A percentile compares a stretch with the other conserved stretches of the same genome.
These are phyloP conservation scores for Cryphonectria parasitica DNA, from an alignment of 2,329 filamentous ascomycete genomes.

Conservation along the genomic window DNA sequence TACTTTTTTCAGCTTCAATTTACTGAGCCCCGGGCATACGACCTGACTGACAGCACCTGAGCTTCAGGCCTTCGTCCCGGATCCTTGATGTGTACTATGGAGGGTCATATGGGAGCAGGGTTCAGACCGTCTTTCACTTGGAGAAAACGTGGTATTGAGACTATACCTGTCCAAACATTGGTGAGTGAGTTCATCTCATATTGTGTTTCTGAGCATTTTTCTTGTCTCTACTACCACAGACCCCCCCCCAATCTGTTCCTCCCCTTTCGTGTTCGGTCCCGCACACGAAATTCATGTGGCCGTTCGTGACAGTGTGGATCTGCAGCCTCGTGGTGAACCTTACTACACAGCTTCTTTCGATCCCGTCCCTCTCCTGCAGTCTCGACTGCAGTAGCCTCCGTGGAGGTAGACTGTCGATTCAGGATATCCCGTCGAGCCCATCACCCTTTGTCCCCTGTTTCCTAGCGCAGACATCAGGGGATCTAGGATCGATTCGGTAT, in stretches of 20 bases:
- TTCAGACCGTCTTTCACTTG: constrained; percentile 1
- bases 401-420: not conserved
- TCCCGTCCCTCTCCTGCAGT: not conserved
- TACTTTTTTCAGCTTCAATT: constrained; percentile 13
- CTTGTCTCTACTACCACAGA: constrained; percentile 2
- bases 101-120: constrained; percentile 1
- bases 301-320: not conserved
- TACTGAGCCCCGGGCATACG: not conserved
- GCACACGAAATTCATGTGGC: constrained; percentile 7
- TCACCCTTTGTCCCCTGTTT: not conserved
- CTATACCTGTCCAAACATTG: constrained; percentile 6
- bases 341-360: not conserved
- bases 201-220: constrained; percentile 10
- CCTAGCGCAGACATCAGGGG: not conserved
- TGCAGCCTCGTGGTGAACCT: not conserved
- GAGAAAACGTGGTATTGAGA: not conserved
- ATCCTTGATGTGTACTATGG: not conserved
- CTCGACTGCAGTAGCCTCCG: not conserved
- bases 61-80: not conserved
- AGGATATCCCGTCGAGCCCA: not conserved
- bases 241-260: not conserved
- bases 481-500: not conserved
- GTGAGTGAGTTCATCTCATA: not conserved
- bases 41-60: not conserved
- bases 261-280: constrained; percentile 18